These are phyloP conservation scores for Colletotrichum tropicicola DNA, from an alignment of 2,329 filamentous ascomycete genomes.

Conservation along the genomic window DNA sequence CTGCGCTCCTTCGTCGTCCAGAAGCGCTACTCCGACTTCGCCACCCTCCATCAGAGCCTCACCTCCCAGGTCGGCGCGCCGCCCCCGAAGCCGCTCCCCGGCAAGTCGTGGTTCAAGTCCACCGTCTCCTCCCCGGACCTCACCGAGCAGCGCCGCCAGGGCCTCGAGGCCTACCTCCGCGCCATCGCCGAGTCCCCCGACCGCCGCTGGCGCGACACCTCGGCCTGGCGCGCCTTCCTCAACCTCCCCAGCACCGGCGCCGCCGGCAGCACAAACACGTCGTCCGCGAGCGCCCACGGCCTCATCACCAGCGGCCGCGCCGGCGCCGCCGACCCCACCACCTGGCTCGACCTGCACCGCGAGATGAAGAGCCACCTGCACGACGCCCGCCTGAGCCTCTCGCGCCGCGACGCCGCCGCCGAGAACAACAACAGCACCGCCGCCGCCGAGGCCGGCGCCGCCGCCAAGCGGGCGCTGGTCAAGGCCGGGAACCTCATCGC, in stretches of 20 bases:
- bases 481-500: conserved; percentile 72
- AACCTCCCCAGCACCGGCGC: conserved; percentile 65
- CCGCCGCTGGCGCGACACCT: conserved; percentile 77
- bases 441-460: conserved; percentile 70
- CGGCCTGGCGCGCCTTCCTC: conserved; percentile 77
- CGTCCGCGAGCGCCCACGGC: conserved; percentile 56
- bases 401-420: conserved; percentile 67
- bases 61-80: conserved; percentile 66
- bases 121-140: conserved; percentile 75
- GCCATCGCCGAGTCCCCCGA: conserved; percentile 79
- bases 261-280: conserved; percentile 53
- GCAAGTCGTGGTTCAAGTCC: conserved; percentile 80
- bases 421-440: conserved; percentile 50
- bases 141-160: conserved; percentile 74
- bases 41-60: conserved; percentile 70
- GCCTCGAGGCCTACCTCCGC: conserved; percentile 76
- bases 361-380: conserved; percentile 79
- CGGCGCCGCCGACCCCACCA: conserved; percentile 63
- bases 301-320: conserved; percentile 42
- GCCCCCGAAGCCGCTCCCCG: conserved; percentile 74
- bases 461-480: conserved; percentile 79
- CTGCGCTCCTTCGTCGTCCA: conserved; percentile 79
- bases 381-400: conserved; percentile 72
- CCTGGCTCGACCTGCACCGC: conserved; percentile 80
- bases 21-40: conserved; percentile 87